Conservation (phyloP, 2,329 filamentous ascomycete genomes). For the Pseudogymnoascus sp. region DNA sequence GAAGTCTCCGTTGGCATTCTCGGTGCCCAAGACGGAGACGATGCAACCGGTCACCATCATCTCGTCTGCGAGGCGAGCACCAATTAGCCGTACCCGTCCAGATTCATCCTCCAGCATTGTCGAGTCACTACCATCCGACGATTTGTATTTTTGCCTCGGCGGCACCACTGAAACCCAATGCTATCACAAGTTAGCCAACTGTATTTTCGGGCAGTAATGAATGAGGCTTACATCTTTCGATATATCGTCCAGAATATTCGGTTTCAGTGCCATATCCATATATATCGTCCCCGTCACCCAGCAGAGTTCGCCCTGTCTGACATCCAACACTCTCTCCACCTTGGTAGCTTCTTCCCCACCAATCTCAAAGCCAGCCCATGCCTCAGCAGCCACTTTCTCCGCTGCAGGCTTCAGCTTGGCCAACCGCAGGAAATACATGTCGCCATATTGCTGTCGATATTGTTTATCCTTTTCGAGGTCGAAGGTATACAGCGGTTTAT, state of each 20-base stretch:
- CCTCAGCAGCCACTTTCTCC: constrained; percentile 61
- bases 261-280: constrained; percentile 95
- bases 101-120: constrained; percentile 95
- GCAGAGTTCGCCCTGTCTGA: constrained; percentile 88
- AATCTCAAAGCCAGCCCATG: constrained; percentile 73
- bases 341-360: constrained; percentile 65
- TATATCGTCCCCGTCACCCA: constrained; percentile 94
- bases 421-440: constrained; percentile 93
- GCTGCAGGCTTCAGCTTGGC: constrained; percentile 79
- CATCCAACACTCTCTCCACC: constrained; percentile 86
- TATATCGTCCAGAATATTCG: constrained; percentile 90
- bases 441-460: constrained; percentile 91
- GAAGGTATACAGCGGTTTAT: constrained; percentile 70
- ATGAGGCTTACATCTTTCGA: constrained; percentile 75
- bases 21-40: constrained; percentile 87
- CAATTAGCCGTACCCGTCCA: constrained; percentile 72
- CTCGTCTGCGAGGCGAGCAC: constrained; percentile 55
- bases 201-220: not conserved
- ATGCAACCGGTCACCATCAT: constrained; percentile 88
- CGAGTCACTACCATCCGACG: constrained; percentile 47
- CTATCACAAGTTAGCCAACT: constrained; percentile 33
- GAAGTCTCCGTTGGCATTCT: constrained; percentile 85
- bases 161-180: constrained; percentile 84
- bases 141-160: constrained; percentile 66
- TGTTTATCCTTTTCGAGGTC: constrained; percentile 60